These are phyloP conservation scores for Trametes coccinea DNA, from an alignment of 768 basidiomycete species.

Conservation along the genomic window DNA sequence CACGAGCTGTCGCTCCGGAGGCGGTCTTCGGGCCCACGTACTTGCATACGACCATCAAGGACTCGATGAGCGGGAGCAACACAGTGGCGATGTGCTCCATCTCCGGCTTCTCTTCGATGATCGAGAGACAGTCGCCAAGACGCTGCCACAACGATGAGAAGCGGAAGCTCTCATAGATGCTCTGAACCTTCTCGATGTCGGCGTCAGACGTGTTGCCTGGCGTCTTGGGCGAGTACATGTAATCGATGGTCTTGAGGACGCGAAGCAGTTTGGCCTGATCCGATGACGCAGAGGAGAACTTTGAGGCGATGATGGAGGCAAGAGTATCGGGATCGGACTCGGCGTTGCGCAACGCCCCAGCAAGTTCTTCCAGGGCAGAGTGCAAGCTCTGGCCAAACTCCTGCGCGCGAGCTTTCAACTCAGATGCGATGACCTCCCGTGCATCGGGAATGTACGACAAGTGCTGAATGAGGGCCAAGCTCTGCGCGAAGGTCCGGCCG, in stretches of 20 bases:
- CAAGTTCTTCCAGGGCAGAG: constrained; percentile 76
- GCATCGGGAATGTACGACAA: constrained; percentile 87
- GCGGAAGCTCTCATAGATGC: constrained; percentile 88
- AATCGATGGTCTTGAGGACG: constrained; percentile 96
- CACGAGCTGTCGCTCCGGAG: constrained; percentile 45
- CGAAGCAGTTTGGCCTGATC: constrained; percentile 95
- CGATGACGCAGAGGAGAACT: constrained; percentile 92
- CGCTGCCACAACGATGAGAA: constrained; percentile 88
- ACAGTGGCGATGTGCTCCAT: constrained; percentile 90
- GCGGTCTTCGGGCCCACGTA: constrained; percentile 74
- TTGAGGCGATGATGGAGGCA: constrained; percentile 72
- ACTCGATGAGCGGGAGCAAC: constrained; percentile 90
- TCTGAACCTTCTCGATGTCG: constrained; percentile 80
- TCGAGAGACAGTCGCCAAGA: constrained; percentile 84
- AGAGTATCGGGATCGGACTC: constrained; percentile 48
- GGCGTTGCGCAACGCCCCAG: constrained; percentile 56
- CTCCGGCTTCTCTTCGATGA: constrained; percentile 78
- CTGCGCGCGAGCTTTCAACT: constrained; percentile 83
- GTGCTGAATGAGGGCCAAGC: constrained; percentile 88
- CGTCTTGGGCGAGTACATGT: constrained; percentile 78
- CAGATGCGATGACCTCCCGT: constrained; percentile 85
- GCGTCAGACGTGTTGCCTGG: constrained; percentile 45
- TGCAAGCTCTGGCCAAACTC: constrained; percentile 79
- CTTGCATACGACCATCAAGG: constrained; percentile 98
- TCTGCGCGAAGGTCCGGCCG: constrained; percentile 93